Percentiles rank a stretch among this genome's conserved stretches.
phyloP scores from a whole-genome alignment of 2,329 filamentous ascomycete genomes.

The Talaromyces verruculosus region DNA sequence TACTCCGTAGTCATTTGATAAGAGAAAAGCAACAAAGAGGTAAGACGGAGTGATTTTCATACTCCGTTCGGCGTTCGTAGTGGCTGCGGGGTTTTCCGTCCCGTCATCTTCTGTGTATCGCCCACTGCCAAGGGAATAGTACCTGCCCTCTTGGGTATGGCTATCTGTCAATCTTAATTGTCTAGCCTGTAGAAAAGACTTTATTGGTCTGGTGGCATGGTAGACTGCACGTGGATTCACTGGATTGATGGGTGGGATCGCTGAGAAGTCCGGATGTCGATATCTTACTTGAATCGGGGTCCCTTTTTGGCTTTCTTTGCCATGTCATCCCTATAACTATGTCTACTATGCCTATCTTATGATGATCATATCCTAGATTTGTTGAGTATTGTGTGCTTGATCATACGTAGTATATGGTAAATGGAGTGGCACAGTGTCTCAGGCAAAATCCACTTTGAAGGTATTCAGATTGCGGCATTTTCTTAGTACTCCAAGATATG shows the following conservation, averaged over 20 bases:
- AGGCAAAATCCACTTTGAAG: neutral
- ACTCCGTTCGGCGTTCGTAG: neutral
- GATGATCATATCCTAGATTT: neutral
- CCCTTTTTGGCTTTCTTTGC: neutral
- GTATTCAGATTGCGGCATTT: neutral
- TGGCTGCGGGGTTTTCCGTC: constrained; percentile 4
- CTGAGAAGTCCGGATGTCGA: neutral
- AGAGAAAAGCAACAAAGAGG: neutral
- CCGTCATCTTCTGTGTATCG: neutral
- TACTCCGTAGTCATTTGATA: neutral
- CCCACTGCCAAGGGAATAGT: neutral
- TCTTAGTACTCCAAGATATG: too few species aligned
- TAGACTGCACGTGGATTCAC: neutral
- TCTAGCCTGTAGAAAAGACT: neutral
- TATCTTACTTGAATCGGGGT: neutral
- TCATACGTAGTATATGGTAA: neutral
- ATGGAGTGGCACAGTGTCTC: neutral
- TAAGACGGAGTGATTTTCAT: constrained; percentile 3
- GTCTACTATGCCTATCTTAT: constrained; percentile 8
- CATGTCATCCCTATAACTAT: neutral
- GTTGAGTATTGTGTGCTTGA: neutral
- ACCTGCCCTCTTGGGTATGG: constrained; percentile 5
- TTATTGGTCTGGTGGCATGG: neutral
- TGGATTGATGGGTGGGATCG: neutral
- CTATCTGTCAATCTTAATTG: neutral